Base-by-base conservation (phyloP, 2,329 filamentous ascomycete species). In the Myriosclerotinia duriaeana region DNA sequence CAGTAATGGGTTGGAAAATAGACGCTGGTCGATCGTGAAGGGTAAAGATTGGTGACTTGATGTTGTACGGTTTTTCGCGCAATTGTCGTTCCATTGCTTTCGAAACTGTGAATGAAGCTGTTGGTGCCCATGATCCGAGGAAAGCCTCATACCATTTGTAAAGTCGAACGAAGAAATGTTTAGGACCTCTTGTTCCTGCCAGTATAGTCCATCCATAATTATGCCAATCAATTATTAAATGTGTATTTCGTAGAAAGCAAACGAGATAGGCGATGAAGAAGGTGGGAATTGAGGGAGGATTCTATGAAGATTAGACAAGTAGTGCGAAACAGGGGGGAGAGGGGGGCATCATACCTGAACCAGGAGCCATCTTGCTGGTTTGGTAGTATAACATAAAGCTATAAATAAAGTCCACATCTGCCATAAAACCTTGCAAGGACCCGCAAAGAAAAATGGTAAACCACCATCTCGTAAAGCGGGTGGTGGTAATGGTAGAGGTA, bases 181-280 rank as follows among this genome's bases (percentile, higher is more conserved):
- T 78, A 2, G 79, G 70, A 52, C 85, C 83, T 34, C 81, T 79
- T 59, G 84, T 86, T 58, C 85, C 82, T 6, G 85, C 90, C 4
- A 99, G 86, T 72, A 99, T 96, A 11, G 92, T 94, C 83, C 94
- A 97, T 72, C 94, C 95, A 78, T 97, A 98, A 79, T 99, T 99
- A 81, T 99, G 95, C 95, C 95, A 99, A 80, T 99, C 95, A 65
- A 98, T 90, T 68, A 98, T 83, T 5, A 99, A 84, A 66, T 86
- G 86, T 50, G 91, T 96, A 72, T 91, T 89, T 60, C 95, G 89
- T 61, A 96, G 77, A 72, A 88, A 85, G 73, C 91, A 91, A 58
- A 92, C 83, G 4, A 93, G 69, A 30, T 88, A 82, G 20, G 92
- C 90, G 48, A 97, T 81, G 62, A 89, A 85, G 30, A 99, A 85